Conservation (phyloP, 2,329 filamentous ascomycete species). For the Penicillium brevicompactum region DNA sequence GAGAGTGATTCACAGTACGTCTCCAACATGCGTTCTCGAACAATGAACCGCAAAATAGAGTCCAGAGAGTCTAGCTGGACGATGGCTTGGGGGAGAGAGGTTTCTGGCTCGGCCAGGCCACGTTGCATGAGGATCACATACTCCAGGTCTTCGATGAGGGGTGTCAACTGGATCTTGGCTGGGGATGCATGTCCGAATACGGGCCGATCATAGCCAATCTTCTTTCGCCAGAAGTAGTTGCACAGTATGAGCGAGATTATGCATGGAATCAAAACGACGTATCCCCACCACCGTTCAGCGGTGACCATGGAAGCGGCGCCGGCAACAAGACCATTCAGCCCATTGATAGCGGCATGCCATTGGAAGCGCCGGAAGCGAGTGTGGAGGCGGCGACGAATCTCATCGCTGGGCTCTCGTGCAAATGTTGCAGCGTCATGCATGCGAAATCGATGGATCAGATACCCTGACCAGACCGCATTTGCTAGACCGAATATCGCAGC, state of each 20-base stretch:
- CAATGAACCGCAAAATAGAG: constrained; percentile 27
- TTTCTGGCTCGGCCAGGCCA: constrained; percentile 11
- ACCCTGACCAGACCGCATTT: constrained; percentile 53
- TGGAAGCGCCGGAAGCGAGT: constrained; percentile 46
- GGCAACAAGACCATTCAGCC: constrained; percentile 50
- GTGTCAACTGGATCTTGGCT: constrained; percentile 13
- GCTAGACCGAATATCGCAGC: constrained; percentile 53
- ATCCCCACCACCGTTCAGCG: constrained; percentile 56
- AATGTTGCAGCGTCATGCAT: constrained; percentile 33
- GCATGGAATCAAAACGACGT: constrained; percentile 55
- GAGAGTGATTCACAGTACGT: constrained; percentile 29
- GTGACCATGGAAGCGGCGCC: constrained; percentile 55
- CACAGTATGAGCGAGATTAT: constrained; percentile 50
- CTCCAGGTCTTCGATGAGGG: constrained; percentile 33
- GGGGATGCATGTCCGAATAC: constrained; percentile 20
- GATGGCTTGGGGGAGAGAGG: constrained; percentile 2
- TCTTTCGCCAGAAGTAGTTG: constrained; percentile 53
- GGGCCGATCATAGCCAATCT: constrained; percentile 51
- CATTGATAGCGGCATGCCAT: constrained; percentile 50
- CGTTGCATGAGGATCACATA: constrained; percentile 25
- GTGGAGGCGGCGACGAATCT: constrained; percentile 34
- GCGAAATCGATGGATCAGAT: constrained; percentile 46
- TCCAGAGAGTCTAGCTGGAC: constrained; percentile 18
- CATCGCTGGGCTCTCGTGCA: constrained; percentile 33
- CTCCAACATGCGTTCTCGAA: constrained; percentile 30